Evolutionary conservation across 257 asterid genomes (phyloP), one percentile per base, ranked within the genome.

Genomic region (Verbena officinalis): DNA sequence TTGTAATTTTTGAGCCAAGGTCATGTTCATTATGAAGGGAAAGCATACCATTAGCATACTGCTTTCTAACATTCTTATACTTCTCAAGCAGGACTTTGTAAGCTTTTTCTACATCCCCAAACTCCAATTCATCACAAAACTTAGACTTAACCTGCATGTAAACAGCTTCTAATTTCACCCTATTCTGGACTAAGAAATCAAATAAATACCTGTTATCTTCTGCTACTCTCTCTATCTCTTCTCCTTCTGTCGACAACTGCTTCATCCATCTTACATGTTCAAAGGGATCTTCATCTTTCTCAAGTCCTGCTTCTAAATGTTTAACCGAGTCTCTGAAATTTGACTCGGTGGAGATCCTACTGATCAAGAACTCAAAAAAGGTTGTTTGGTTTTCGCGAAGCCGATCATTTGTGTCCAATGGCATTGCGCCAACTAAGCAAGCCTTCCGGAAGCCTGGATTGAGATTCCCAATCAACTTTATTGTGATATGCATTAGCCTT

Each of bases 391-490:
- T 71, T 23, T 66, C 9, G 42, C 33, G 39, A 20, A 85, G 88
- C 82, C 84, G 72, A 21, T 79, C 64, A 49, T 52, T 59, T 20
- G 62, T 49, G 22, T 48, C 65, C 17, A 57, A 57, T 53, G 84
- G 74, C 43, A 36, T 58, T 56, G 95, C 86, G 39, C 92, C 90
- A 62, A 88, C 85, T 82, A 88, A 77, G 66, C 91, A 85, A 48
- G 97, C 95, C 75, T 84, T 90, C 31, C 83, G 90, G 65, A 83
- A 88, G 0, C 56, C 65, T 11, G 82, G 80, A 72, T 88, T 89
- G 19, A 42, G 69, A 68, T 84, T 81, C 58, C 86, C 90, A 0
- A 80, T 65, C 68, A 80, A 76, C 73, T 77, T 76, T 69, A 90
- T 76, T 51, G 89, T 81, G 63, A 84, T 65, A 60, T 77, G 89